These are phyloP conservation scores for Epithemia pelagica DNA, from an alignment of 108 stramenopile genomes.

Conservation along the genomic window DNA sequence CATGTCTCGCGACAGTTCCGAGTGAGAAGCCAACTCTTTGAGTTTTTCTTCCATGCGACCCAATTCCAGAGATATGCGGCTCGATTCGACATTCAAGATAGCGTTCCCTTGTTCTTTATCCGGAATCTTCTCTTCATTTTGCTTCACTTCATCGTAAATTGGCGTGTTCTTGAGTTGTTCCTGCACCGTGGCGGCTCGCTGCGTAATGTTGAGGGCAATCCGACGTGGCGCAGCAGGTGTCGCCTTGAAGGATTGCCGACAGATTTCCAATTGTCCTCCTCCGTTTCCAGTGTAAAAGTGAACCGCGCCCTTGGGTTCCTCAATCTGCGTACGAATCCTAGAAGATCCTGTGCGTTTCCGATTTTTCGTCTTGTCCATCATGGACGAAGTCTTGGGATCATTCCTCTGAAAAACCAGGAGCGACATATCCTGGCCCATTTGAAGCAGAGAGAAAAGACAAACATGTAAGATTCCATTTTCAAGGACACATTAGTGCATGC, in stretches of 20 bases:
- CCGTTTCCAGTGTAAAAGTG: constrained; percentile 5
- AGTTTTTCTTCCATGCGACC: constrained; percentile 6
- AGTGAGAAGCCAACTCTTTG: neutral
- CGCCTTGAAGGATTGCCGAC: constrained; percentile 4
- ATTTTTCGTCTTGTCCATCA: neutral
- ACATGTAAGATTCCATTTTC: neutral
- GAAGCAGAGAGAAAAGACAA: neutral
- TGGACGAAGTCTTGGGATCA: neutral
- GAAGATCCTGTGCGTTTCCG: neutral
- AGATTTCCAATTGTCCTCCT: constrained; percentile 9
- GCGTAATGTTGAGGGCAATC: constrained; percentile 2
- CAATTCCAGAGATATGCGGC: constrained; percentile 5
- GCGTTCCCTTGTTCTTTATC: neutral
- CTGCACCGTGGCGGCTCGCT: neutral
- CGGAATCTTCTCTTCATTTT: neutral
- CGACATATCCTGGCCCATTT: neutral
- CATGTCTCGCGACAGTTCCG: neutral
- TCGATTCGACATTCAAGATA: constrained; percentile 1
- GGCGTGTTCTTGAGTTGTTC: neutral
- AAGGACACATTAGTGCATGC: neutral
- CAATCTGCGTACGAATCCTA: constrained; percentile 9
- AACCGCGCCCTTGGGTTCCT: neutral
- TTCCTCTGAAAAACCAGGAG: neutral
- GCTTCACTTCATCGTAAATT: neutral
- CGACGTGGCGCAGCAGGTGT: neutral